Evolutionary conservation across 805 yeast species (phyloP).

Genomic region (Yarrowia sp.): DNA sequence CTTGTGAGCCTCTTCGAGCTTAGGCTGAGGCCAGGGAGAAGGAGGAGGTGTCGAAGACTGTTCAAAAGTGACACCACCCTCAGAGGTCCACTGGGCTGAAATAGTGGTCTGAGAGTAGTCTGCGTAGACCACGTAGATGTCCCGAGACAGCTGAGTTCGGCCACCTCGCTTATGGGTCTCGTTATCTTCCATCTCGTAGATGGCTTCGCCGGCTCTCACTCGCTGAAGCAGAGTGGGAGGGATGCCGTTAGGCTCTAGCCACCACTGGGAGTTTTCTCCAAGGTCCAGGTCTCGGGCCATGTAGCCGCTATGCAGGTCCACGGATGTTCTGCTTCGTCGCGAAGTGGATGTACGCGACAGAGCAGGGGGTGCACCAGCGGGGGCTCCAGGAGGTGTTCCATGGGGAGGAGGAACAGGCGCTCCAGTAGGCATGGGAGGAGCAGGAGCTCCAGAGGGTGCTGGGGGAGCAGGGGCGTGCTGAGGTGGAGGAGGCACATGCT

Average conservation of each 20-base stretch:
- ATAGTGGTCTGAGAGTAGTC: conserved; percentile 67
- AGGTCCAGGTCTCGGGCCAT: conserved; percentile 38
- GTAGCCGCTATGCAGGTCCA: conserved; percentile 14
- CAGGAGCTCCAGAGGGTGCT: conserved; percentile 29
- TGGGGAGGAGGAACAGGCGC: conserved; percentile 31
- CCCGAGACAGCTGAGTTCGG: conserved; percentile 49
- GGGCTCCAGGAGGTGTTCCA: conserved; percentile 34
- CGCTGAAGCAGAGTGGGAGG: conserved; percentile 48
- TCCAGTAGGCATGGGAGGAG: conserved; percentile 27
- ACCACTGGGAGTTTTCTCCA: conserved; percentile 54
- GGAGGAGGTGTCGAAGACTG: conserved; percentile 42
- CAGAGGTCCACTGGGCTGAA: conserved; percentile 53
- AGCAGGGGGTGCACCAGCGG: conserved; percentile 22
- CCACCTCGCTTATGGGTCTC: conserved; percentile 56
- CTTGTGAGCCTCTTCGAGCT: conserved; percentile 49
- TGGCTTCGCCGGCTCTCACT: conserved; percentile 48
- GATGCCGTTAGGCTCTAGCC: conserved; percentile 52
- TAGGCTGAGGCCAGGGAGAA: conserved; percentile 47
- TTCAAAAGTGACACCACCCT: conserved; percentile 42
- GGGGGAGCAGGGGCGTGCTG: conserved; percentile 28
- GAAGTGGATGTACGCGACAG: conserved; percentile 3
- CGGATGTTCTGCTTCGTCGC: conserved; percentile 4
- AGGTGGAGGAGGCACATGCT: conserved; percentile 31
- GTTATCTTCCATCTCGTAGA: conserved; percentile 64
- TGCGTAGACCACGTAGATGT: conserved; percentile 66